A percentile compares a stretch with the other conserved stretches of the same genome.
These are phyloP conservation scores for Xylaria longipes DNA, from an alignment of 495 filamentous ascomycete species.

Conservation along the genomic window DNA sequence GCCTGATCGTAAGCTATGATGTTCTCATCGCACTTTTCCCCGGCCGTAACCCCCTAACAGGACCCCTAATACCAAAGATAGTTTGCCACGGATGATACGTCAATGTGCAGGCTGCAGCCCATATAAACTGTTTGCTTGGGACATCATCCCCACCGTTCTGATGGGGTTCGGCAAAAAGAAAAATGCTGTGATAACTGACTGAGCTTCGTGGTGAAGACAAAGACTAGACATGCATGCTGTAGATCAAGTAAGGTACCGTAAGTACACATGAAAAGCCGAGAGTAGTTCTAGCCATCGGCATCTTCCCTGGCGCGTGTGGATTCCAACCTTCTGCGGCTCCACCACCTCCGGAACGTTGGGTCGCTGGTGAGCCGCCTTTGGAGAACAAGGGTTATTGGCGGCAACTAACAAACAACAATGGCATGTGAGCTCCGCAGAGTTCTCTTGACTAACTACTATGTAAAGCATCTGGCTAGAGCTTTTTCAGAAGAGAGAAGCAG, in stretches of 20 bases:
- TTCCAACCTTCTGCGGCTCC: constrained; percentile 5
- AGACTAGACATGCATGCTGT: constrained; percentile 7
- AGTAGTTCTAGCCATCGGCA: neutral
- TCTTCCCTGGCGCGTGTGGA: neutral
- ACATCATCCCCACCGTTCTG: neutral
- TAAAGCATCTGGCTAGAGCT: neutral
- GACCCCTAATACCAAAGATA: neutral
- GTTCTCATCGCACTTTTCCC: neutral
- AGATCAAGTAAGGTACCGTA: constrained; percentile 8
- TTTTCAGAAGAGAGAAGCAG: neutral
- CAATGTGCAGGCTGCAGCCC: neutral
- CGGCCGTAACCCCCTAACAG: neutral
- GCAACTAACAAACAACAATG: neutral
- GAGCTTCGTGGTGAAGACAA: neutral
- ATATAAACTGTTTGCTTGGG: neutral
- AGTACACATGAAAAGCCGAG: constrained; percentile 10
- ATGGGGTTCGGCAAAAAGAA: constrained; percentile 1
- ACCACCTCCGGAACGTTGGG: constrained; percentile 24
- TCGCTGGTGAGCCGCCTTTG: constrained; percentile 10
- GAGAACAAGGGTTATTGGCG: neutral
- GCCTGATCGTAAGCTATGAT: neutral
- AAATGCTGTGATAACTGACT: neutral
- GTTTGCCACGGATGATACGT: constrained; percentile 2
- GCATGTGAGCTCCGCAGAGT: neutral
- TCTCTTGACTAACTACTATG: neutral